phyloP scores from a whole-genome alignment of 768 basidiomycete species.

The Rhizopogon vesiculosus region DNA sequence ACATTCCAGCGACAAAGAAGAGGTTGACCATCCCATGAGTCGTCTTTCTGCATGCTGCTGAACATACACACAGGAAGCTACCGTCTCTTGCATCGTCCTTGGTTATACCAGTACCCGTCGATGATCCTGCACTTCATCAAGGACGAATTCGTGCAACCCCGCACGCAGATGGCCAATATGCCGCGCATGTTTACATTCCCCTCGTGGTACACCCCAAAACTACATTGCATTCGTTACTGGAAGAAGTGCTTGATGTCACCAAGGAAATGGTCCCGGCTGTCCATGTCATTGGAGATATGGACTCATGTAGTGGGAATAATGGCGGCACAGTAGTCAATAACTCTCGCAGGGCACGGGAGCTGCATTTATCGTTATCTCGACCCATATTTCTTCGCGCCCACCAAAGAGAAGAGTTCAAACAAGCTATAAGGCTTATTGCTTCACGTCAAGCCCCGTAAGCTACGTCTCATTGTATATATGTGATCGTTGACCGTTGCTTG shows the following conservation, averaged over 20 bases:
- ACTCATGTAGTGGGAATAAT: neutral
- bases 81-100: constrained; percentile 54
- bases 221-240: constrained; percentile 41
- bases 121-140: constrained; percentile 79
- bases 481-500: constrained; percentile 5
- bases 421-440: constrained; percentile 51
- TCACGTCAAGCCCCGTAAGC: constrained; percentile 42
- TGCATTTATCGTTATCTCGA: constrained; percentile 85
- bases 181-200: constrained; percentile 72
- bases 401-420: constrained; percentile 71
- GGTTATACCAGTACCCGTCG: constrained; percentile 44
- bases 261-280: constrained; percentile 41
- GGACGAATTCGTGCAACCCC: constrained; percentile 73
- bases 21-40: constrained; percentile 24
- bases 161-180: constrained; percentile 85
- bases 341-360: constrained; percentile 31
- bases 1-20: constrained; percentile 32
- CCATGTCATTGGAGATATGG: constrained; percentile 35
- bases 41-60: constrained; percentile 1
- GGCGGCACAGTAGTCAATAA: constrained; percentile 1
- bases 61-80: constrained; percentile 44
- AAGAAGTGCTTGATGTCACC: constrained; percentile 40
- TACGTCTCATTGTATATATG: neutral
- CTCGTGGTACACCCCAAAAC: constrained; percentile 42
- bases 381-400: constrained; percentile 77